A percentile compares a stretch with the other conserved stretches of the same genome.
Evolutionary conservation across 129 eudicot genomes (phyloP).

Genomic region (Centella asiatica): DNA sequence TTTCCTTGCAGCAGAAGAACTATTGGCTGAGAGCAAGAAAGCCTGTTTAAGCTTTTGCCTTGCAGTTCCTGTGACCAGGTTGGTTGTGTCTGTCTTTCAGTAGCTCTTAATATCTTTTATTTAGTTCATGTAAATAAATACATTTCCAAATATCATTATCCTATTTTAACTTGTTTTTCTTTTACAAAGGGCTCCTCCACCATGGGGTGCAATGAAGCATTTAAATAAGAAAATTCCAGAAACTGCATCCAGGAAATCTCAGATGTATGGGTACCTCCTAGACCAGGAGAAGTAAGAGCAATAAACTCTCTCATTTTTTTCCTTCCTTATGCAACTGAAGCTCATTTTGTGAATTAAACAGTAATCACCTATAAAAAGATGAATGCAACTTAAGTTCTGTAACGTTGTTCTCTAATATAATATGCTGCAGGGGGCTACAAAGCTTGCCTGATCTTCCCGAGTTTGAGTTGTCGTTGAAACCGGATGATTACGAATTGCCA

Average conservation of each 20-base stretch:
- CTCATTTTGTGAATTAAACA: neutral
- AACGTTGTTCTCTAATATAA: neutral
- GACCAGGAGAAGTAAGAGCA: constrained; percentile 71
- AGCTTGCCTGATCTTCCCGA: constrained; percentile 84
- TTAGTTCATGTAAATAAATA: neutral
- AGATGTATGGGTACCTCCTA: constrained; percentile 64
- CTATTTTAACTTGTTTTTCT: neutral
- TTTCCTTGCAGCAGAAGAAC: constrained; percentile 74
- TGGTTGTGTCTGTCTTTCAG: neutral
- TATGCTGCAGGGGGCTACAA: constrained; percentile 49
- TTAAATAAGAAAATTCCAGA: constrained; percentile 80
- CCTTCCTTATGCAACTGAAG: neutral
- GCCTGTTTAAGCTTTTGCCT: constrained; percentile 79
- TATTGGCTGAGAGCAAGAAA: constrained; percentile 81
- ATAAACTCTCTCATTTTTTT: neutral
- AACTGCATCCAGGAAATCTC: constrained; percentile 67
- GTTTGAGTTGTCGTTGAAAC: constrained; percentile 68
- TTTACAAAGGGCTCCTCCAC: constrained; percentile 53
- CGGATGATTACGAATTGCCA: constrained; percentile 74
- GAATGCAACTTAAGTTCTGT: neutral
- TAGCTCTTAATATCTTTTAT: neutral
- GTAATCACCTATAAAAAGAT: too few relatives aligned
- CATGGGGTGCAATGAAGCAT: constrained; percentile 93
- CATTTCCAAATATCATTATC: neutral
- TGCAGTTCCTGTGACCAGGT: constrained; percentile 80